phyloP scores from a whole-genome alignment of 2,329 filamentous ascomycete species.

The Purpureocillium takamizusanense region DNA sequence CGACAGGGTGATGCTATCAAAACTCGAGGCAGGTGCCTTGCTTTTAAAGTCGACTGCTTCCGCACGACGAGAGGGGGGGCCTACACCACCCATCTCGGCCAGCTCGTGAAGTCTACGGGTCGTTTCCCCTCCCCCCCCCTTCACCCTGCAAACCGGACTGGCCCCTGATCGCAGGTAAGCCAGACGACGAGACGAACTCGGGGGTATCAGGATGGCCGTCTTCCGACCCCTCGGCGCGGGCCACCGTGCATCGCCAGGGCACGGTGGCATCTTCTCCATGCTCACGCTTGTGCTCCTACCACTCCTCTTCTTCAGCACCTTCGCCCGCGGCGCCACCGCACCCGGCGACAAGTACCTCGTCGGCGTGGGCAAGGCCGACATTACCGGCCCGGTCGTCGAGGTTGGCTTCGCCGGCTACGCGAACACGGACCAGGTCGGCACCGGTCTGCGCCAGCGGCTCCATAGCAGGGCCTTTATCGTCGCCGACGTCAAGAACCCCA shows the following conservation, averaged over 20 bases:
- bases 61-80: too few relatives aligned
- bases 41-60: too few relatives aligned
- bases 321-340: background rate
- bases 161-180: too few relatives aligned
- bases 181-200: too few relatives aligned
- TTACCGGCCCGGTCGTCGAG: slow-evolving; percentile 73
- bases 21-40: too few relatives aligned
- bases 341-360: slow-evolving; percentile 34
- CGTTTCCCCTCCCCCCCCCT: too few relatives aligned
- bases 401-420: slow-evolving; percentile 91
- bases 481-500: slow-evolving; percentile 53
- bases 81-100: too few relatives aligned
- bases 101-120: too few relatives aligned
- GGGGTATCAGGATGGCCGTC: slow-evolving; percentile 4
- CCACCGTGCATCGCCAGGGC: slow-evolving; percentile 2
- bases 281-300: too few relatives aligned
- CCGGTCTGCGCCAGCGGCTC: slow-evolving; percentile 76
- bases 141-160: too few relatives aligned
- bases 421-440: slow-evolving; percentile 71
- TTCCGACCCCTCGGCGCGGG: background rate
- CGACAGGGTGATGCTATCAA: too few relatives aligned
- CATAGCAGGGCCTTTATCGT: slow-evolving; percentile 88
- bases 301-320: slow-evolving; percentile 5
- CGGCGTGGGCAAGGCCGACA: slow-evolving; percentile 49
- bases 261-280: slow-evolving; percentile 5